Base-by-base conservation (phyloP, 164 flowering plant genomes). In the Stephania japonica region DNA sequence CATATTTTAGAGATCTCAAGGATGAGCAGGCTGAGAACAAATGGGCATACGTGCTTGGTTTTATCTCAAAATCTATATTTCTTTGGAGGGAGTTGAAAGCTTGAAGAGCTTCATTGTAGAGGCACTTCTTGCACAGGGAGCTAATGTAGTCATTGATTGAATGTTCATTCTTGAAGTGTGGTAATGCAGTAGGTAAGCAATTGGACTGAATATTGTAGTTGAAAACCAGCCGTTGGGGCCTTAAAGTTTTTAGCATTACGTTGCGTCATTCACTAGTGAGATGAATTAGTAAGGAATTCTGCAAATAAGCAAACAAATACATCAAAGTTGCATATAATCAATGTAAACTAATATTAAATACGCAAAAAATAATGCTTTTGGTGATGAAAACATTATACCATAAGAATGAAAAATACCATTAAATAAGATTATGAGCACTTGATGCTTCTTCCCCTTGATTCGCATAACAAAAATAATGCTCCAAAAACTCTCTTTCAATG, bases 1-100 rank as follows among this genome's bases (percentile, higher is more conserved):
- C 92, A 8, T 80, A 73, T n/a, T 80, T 73, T 10, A 87, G 44
- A 24, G 85, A 86, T 69, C 80, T 85, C 67, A 85, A 18, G 75
- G 83, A 79, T 8, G 95, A 77, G 70, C 90, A 88, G 0, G 92
- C 90, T 21, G 73, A 72, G 72, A 87, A 75, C 72, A 90, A 73
- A 71, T 66, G 79, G 49, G 84, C 81, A 68, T 84, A 90, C 27
- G 89, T 86, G 70, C 81, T 77, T 5, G 75, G 80, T 1, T 38
- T 74, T 53, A 87, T 41, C 13, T 7, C n/a, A 68, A 78, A 84
- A 70, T 42, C 76, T 14, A 84, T 78, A 5, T 71, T 80, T 66
- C 70, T 84, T 67, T 69, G 80, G 65, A 85, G 59, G 71, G 70
- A 77, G 41, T 88, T 77, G 42, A 87, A 90, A 26, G 89, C 88